phyloP scores from a whole-genome alignment of 805 yeast genomes.

The Wickerhamomyces bovis region DNA sequence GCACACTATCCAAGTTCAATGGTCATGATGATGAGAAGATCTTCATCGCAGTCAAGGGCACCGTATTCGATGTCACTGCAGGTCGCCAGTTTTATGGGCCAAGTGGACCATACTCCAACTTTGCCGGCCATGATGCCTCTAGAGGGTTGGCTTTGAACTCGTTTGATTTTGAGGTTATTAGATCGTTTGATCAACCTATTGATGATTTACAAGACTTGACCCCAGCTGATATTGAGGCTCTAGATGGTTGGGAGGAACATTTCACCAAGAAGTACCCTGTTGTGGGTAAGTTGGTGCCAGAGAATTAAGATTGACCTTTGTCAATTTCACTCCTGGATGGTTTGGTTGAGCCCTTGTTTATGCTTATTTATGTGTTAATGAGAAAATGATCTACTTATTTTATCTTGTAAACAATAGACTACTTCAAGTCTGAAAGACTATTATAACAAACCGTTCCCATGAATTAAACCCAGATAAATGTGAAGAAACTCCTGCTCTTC shows the following conservation, averaged over 20 bases:
- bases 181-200: slow-evolving; percentile 68
- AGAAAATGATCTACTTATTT: neutral
- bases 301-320: neutral
- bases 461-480: neutral
- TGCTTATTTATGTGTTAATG: neutral
- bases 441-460: neutral
- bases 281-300: slow-evolving; percentile 64
- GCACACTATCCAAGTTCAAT: slow-evolving; percentile 64
- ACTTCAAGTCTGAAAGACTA: too few species aligned
- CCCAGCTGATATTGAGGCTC: slow-evolving; percentile 53
- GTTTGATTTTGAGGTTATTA: slow-evolving; percentile 63
- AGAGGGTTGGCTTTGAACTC: slow-evolving; percentile 87
- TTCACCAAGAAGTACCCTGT: slow-evolving; percentile 76
- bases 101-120: slow-evolving; percentile 88
- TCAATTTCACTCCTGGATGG: too few species aligned
- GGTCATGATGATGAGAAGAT: slow-evolving; percentile 77
- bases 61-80: slow-evolving; percentile 73
- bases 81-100: slow-evolving; percentile 92
- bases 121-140: slow-evolving; percentile 95
- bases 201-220: slow-evolving; percentile 63
- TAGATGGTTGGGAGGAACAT: slow-evolving; percentile 81
- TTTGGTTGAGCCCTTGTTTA: too few species aligned
- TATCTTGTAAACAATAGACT: too few species aligned
- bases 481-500: neutral
- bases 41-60: slow-evolving; percentile 81